Conservation (phyloP, 2,329 filamentous ascomycete species). For the Cytospora piceicola region DNA sequence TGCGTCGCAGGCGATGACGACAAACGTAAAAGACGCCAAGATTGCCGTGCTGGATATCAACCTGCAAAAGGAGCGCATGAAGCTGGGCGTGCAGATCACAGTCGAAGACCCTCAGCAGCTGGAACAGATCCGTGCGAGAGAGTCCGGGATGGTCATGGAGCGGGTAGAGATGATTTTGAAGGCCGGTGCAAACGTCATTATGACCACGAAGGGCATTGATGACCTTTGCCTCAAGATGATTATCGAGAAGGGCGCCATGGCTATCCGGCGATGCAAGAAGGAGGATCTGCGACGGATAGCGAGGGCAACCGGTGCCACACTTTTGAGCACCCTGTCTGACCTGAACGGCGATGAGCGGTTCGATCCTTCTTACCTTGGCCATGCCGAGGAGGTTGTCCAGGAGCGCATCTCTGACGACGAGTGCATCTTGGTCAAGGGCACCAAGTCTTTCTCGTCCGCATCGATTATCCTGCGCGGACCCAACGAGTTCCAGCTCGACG, state of each 20-base stretch:
- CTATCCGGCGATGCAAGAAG: constrained; percentile 95
- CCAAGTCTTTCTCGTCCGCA: constrained; percentile 89
- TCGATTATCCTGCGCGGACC: constrained; percentile 94
- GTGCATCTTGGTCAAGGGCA: constrained; percentile 95
- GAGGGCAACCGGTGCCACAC: constrained; percentile 90
- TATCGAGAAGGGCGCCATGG: constrained; percentile 93
- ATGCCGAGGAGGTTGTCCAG: constrained; percentile 95
- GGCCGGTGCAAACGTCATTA: constrained; percentile 90
- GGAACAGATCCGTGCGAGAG: constrained; percentile 93
- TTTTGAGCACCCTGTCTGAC: constrained; percentile 92
- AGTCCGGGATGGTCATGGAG: constrained; percentile 91
- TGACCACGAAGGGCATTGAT: constrained; percentile 98
- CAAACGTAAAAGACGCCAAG: constrained; percentile 88
- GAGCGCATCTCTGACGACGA: constrained; percentile 99
- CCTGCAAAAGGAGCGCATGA: constrained; percentile 98
- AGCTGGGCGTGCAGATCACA: constrained; percentile 97
- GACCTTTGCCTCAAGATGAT: constrained; percentile 94
- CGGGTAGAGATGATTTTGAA: constrained; percentile 97
- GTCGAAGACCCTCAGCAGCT: constrained; percentile 96
- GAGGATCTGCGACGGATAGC: constrained; percentile 96
- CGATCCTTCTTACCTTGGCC: constrained; percentile 83
- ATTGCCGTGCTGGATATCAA: constrained; percentile 98
- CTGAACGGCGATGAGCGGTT: constrained; percentile 98
- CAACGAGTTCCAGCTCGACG: constrained; percentile 95
- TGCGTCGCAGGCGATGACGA: constrained; percentile 97